A percentile compares a stretch with the other conserved stretches of the same genome.
phyloP scores from a whole-genome alignment of 495 filamentous ascomycete species.

The Margaritispora aquatica region DNA sequence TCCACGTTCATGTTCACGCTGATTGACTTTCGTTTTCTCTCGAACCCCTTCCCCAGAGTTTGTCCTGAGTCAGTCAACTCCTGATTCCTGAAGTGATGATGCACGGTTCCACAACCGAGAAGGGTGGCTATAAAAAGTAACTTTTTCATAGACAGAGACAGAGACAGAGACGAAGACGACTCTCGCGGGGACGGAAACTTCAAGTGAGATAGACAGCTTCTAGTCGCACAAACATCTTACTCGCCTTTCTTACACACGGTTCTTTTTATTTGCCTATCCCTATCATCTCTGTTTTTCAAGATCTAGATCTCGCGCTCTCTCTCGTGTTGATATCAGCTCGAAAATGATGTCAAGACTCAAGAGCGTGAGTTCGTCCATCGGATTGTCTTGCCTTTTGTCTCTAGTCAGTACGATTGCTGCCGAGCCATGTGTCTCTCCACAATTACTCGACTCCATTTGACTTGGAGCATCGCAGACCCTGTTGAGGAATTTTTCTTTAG shows the following conservation, averaged over 20 bases:
- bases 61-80: not conserved
- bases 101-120: not conserved
- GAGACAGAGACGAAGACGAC: not conserved
- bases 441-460: not conserved
- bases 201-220: too few species aligned
- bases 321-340: not conserved
- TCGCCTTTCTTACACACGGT: too few species aligned
- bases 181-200: not conserved
- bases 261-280: too few species aligned
- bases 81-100: too few species aligned
- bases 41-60: too few species aligned
- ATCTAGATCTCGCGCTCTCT: not conserved
- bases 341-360: not conserved
- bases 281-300: too few species aligned
- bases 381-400: not conserved
- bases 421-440: not conserved
- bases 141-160: not conserved
- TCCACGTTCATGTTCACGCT: too few species aligned
- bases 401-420: not conserved
- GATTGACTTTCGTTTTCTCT: too few species aligned
- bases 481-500: not conserved
- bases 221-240: too few species aligned
- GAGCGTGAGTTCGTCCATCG: not conserved
- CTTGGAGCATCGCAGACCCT: not conserved
- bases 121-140: not conserved